Percentiles rank a stretch among this genome's conserved stretches.
phyloP scores from a whole-genome alignment of 2,329 filamentous ascomycete species.

The Boeremia lycopersici region DNA sequence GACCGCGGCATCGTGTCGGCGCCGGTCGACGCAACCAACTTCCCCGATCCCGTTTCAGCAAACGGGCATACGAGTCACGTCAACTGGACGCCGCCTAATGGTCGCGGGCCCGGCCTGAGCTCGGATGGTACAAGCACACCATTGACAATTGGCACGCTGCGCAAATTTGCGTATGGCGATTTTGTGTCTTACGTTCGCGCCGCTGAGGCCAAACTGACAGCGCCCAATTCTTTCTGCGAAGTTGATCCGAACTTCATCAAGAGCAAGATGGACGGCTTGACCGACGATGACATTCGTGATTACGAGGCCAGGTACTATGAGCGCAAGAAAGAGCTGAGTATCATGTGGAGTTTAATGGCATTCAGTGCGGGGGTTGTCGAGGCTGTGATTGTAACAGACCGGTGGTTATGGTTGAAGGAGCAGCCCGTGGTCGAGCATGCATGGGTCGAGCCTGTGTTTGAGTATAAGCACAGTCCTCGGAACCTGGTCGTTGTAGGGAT shows the following conservation, averaged over 20 bases:
- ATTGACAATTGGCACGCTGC: slow-evolving; percentile 83
- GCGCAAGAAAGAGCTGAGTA: slow-evolving; percentile 79
- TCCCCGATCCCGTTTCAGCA: slow-evolving; percentile 50
- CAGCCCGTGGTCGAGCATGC: slow-evolving; percentile 71
- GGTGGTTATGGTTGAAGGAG: slow-evolving; percentile 86
- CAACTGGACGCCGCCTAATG: slow-evolving; percentile 43
- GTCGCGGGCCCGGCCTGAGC: slow-evolving; percentile 57
- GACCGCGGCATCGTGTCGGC: slow-evolving; percentile 78
- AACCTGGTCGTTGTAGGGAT: slow-evolving; percentile 94
- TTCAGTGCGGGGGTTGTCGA: slow-evolving; percentile 91
- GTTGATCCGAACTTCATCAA: slow-evolving; percentile 58
- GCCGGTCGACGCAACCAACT: slow-evolving; percentile 42
- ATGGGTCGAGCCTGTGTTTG: slow-evolving; percentile 95
- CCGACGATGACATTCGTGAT: slow-evolving; percentile 72
- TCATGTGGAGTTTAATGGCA: slow-evolving; percentile 95
- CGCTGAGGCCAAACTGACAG: slow-evolving; percentile 73
- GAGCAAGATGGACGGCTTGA: slow-evolving; percentile 70
- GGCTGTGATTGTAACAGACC: slow-evolving; percentile 85
- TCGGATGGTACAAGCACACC: slow-evolving; percentile 68
- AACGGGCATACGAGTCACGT: slow-evolving; percentile 41
- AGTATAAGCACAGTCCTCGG: slow-evolving; percentile 81
- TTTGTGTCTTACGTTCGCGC: slow-evolving; percentile 80
- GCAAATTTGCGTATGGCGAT: slow-evolving; percentile 77
- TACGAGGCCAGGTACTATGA: slow-evolving; percentile 72
- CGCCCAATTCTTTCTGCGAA: slow-evolving; percentile 43